Evolutionary conservation across 169 alveolate genomes (phyloP).

Genomic region (Eimeria necatrix): DNA sequence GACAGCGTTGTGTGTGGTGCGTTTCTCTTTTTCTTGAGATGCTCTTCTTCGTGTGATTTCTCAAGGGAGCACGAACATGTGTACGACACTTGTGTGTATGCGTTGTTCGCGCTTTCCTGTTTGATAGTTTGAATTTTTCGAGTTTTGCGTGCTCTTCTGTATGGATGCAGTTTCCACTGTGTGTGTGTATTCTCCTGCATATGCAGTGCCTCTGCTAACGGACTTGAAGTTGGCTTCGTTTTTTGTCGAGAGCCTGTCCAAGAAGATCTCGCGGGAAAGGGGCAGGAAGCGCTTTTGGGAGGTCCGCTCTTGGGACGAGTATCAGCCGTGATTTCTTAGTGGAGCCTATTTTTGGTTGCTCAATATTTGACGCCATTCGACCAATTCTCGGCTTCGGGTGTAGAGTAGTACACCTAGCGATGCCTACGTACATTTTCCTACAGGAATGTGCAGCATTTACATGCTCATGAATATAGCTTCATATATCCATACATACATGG

Average conservation of each 20-base stretch:
- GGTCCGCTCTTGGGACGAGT: conserved; percentile 78
- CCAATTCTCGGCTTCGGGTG: too few species aligned
- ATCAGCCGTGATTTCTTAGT: conserved; percentile 17
- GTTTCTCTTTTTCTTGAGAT: neutral
- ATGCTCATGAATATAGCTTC: too few species aligned
- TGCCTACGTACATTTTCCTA: too few species aligned
- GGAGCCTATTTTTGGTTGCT: too few species aligned
- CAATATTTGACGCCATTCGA: too few species aligned
- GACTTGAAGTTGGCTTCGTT: conserved; percentile 77
- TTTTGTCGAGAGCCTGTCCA: conserved; percentile 79
- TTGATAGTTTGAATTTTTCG: neutral
- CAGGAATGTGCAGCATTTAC: too few species aligned
- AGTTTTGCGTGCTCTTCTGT: neutral
- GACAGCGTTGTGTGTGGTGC: too few species aligned
- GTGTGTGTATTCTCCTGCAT: neutral
- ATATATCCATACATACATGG: too few species aligned
- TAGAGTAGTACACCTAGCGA: too few species aligned
- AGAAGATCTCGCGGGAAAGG: conserved; percentile 81
- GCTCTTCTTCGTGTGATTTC: neutral
- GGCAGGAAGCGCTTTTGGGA: conserved; percentile 81
- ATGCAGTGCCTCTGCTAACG: conserved; percentile 75
- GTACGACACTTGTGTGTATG: neutral
- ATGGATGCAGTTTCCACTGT: too few species aligned
- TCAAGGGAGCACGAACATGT: neutral
- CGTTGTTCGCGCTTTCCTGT: neutral